These are phyloP conservation scores for Chaetomium cochliodes DNA, from an alignment of 495 filamentous ascomycete species.

Conservation along the genomic window DNA sequence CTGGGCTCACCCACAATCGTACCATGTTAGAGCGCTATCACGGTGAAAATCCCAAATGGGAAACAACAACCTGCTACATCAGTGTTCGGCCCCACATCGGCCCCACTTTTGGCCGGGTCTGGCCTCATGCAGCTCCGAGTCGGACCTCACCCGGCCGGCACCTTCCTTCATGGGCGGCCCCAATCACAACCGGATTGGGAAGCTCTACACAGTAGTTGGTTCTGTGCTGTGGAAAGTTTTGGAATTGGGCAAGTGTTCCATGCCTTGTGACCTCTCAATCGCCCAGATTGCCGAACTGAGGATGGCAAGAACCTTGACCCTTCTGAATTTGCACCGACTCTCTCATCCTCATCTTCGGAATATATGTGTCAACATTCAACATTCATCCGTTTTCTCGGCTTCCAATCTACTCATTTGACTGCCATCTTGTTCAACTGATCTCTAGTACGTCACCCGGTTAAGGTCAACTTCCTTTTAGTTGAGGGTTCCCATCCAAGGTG, in stretches of 20 bases:
- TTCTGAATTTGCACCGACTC: no score
- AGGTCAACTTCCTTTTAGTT: not conserved
- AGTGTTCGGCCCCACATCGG: not conserved
- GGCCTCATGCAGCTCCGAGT: not conserved
- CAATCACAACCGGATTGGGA: not conserved
- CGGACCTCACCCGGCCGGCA: conserved; percentile 1
- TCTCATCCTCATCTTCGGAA: no score
- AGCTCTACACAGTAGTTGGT: not conserved
- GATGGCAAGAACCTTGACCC: no score
- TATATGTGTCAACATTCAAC: no score
- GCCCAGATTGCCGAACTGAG: not conserved
- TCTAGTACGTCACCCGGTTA: not conserved
- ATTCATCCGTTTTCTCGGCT: not conserved
- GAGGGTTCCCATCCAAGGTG: not conserved
- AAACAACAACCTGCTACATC: not conserved
- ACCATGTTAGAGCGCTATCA: not conserved
- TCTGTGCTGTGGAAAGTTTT: not conserved
- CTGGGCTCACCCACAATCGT: not conserved
- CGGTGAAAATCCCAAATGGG: not conserved
- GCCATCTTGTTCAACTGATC: not conserved
- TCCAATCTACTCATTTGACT: not conserved
- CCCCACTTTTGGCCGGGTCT: conserved; percentile 4
- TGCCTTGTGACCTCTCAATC: not conserved
- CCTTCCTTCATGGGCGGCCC: conserved; percentile 7
- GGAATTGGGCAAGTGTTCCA: not conserved